phyloP scores from a whole-genome alignment of 495 filamentous ascomycete species.

The Xylaria cubensis region DNA sequence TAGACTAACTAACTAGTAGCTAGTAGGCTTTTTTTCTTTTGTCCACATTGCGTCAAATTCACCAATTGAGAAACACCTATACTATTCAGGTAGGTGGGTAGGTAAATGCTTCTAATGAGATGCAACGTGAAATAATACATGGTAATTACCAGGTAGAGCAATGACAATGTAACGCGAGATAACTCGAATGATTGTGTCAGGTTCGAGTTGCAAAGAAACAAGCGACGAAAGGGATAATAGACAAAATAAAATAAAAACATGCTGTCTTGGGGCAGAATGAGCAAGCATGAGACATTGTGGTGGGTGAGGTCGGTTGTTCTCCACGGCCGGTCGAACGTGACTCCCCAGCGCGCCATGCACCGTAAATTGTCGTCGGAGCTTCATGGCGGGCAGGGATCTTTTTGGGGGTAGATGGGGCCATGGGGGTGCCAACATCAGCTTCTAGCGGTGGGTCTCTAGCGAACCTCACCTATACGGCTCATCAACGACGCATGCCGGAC shows the following conservation, averaged over 20 bases:
- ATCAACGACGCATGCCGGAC: constrained; percentile 14
- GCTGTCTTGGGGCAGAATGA: constrained; percentile 3
- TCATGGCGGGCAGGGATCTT: constrained; percentile 27
- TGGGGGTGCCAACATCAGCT: constrained; percentile 25
- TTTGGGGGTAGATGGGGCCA: constrained; percentile 14
- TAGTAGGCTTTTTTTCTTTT: background rate
- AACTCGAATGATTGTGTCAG: background rate
- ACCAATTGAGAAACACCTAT: background rate
- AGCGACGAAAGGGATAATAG: background rate
- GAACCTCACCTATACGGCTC: constrained; percentile 17
- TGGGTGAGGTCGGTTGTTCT: constrained; percentile 17
- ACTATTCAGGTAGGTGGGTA: background rate
- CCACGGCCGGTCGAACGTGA: constrained; percentile 20
- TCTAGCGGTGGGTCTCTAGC: background rate
- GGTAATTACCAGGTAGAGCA: background rate
- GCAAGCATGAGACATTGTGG: background rate
- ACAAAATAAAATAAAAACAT: background rate
- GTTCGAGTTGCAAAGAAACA: no score
- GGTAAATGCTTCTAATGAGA: background rate
- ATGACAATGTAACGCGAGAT: background rate
- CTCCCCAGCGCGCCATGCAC: constrained; percentile 7
- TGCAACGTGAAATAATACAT: background rate
- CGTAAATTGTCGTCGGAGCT: constrained; percentile 27
- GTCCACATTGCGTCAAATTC: background rate
- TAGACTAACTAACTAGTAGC: background rate